Evolutionary conservation across 2,329 filamentous ascomycete genomes (phyloP).

Genomic region (Microsporum ferrugineum): DNA sequence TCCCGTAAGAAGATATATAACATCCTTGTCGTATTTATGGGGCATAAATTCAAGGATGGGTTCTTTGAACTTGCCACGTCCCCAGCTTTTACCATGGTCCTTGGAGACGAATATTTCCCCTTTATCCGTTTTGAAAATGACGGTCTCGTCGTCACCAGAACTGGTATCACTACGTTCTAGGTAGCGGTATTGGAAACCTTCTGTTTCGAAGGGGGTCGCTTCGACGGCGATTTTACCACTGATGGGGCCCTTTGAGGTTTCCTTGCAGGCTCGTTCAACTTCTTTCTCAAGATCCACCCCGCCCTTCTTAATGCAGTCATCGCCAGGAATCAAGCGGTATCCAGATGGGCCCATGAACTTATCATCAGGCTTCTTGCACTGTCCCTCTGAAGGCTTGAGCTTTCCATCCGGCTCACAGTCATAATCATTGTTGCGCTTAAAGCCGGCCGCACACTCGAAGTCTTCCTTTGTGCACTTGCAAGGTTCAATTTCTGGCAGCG

Average conservation of each 20-base stretch:
- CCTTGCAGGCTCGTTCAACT: conserved; percentile 66
- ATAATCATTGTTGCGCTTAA: conserved; percentile 51
- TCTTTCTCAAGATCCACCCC: conserved; percentile 57
- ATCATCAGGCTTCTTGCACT: conserved; percentile 60
- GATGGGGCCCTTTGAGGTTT: conserved; percentile 44
- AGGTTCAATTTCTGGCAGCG: conserved; percentile 54
- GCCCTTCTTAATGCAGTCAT: conserved; percentile 53
- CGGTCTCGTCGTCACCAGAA: conserved; percentile 58
- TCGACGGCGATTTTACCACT: conserved; percentile 55
- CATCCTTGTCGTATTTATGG: conserved; percentile 70
- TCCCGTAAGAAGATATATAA: conserved; percentile 72
- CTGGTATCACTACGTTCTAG: conserved; percentile 63
- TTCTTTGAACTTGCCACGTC: conserved; percentile 56
- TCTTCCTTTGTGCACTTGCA: conserved; percentile 76
- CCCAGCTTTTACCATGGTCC: conserved; percentile 85
- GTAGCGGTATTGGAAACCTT: conserved; percentile 55
- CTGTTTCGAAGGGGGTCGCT: conserved; percentile 51
- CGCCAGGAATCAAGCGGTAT: conserved; percentile 81
- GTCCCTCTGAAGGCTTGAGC: conserved; percentile 55
- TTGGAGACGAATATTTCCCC: conserved; percentile 60
- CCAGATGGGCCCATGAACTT: conserved; percentile 79
- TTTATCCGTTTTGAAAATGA: conserved; percentile 49
- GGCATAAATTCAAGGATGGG: conserved; percentile 60
- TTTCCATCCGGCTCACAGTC: conserved; percentile 56
- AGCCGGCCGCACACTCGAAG: conserved; percentile 96